Evolutionary conservation across 441 rosid genomes (phyloP).

Genomic region (Jatropha podagrica): DNA sequence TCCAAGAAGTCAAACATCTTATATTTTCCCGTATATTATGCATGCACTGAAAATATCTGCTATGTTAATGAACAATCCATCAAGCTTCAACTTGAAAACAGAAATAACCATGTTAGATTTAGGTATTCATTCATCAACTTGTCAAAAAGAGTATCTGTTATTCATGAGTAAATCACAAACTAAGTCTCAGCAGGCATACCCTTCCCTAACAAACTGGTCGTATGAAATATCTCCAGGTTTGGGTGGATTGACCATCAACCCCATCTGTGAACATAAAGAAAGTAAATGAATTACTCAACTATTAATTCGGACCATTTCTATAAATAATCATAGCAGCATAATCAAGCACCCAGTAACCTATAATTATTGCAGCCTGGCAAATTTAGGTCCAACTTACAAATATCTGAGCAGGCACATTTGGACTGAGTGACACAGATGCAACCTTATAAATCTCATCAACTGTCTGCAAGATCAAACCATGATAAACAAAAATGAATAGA

Average conservation of each 20-base stretch:
- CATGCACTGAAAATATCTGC: neutral
- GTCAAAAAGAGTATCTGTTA: neutral
- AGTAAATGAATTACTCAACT: neutral
- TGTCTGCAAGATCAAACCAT: constrained; percentile 47
- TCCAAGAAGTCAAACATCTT: constrained; percentile 5
- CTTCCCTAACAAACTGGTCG: constrained; percentile 72
- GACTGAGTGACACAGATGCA: constrained; percentile 83
- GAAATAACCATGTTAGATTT: neutral
- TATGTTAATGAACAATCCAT: neutral
- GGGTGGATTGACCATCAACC: constrained; percentile 92
- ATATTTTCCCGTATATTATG: neutral
- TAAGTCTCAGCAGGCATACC: constrained; percentile 43
- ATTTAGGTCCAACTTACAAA: constrained; percentile 59
- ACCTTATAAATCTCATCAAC: constrained; percentile 96
- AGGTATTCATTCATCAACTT: neutral
- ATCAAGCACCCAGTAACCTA: constrained; percentile 10
- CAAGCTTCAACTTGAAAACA: neutral
- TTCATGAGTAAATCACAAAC: neutral
- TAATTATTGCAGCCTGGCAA: constrained; percentile 3
- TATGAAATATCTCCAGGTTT: constrained; percentile 93
- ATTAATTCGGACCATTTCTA: neutral
- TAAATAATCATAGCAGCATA: constrained; percentile 3
- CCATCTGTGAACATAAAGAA: constrained; percentile 60
- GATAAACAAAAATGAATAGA: constrained; percentile 12
- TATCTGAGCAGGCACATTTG: constrained; percentile 97